Evolutionary conservation across 2,329 filamentous ascomycete species (phyloP), one percentile per base, ranked within the genome.

Genomic region (Catunica adiposa): DNA sequence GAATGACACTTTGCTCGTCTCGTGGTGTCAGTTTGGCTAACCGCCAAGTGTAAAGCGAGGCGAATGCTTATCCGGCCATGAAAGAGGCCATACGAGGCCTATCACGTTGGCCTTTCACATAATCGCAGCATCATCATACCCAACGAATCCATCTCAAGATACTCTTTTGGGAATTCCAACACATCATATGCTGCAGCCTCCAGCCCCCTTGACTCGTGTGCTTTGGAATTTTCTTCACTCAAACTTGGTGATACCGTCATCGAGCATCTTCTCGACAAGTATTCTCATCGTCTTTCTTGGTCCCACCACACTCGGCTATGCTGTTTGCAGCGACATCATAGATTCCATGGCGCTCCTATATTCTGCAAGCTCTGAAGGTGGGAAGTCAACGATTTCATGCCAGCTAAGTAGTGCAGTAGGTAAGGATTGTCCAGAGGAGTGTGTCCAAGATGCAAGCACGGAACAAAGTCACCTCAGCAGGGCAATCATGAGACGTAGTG

Each of bases 361-460:
- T 29, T 9, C 8, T 48, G 22, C 17, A 48, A 48, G 44, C 44
- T 48, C 22, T 25, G 17, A 23, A 44, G 20, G n/a, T n/a, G 11
- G 8, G 2, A 17, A 23, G 22, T 22, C 11, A 25, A 9, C 8
- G 17, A 6, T 25, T 25, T 48, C 4, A 11, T 48, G 2, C 40
- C 20, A 8, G n/a, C 40, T 11, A 34, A 34, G 29, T 11, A 34
- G 11, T 11, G 29, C 29, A 34, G 29, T 5, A 11, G 29, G 11
- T 11, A 11, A 34, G 11, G 11, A 34, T 34, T 5, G 29, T 34
- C 5, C 5, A 34, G 29, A 34, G 29, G 29, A 11, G 29, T 34
- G 29, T 26, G 17, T 52, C 25, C 31, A 38, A 8, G 22, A 37
- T 52, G 50, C 50, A 37, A 52, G 50, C 50, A 52, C 50, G 50